Conservation (phyloP, 139 green algal species). For the Tetradesmus obliquus region DNA sequence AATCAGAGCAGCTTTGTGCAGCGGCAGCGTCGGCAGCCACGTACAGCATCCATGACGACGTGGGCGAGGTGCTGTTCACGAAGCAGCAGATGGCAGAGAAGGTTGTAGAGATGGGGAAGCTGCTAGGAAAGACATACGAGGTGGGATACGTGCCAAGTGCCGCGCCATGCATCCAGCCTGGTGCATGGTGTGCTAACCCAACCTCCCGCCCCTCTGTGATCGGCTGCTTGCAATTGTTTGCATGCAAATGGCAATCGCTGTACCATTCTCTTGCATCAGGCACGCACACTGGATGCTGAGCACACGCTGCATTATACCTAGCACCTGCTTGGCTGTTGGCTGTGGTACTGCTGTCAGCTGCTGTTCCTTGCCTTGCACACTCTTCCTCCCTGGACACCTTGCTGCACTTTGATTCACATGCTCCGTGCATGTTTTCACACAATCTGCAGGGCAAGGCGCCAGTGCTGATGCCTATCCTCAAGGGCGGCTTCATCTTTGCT, state of each 20-base stretch:
- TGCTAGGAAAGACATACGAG: not conserved
- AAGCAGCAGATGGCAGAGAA: slow-evolving; percentile 25
- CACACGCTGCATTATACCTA: not conserved
- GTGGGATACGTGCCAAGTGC: not conserved
- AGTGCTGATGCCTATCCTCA: slow-evolving; percentile 43
- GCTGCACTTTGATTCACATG: no score
- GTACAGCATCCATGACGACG: slow-evolving; percentile 38
- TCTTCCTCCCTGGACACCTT: not conserved
- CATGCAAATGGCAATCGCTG: not conserved
- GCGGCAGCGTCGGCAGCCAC: not conserved
- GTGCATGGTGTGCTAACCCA: not conserved
- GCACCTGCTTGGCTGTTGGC: not conserved
- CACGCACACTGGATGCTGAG: not conserved
- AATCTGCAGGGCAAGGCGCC: slow-evolving; percentile 17
- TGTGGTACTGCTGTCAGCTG: not conserved
- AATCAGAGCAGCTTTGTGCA: not conserved
- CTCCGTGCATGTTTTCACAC: no score
- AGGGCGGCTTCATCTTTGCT: slow-evolving; percentile 43
- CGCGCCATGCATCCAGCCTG: not conserved
- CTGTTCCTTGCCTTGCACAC: not conserved
- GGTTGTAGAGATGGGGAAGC: slow-evolving; percentile 16
- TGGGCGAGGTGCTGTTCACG: slow-evolving; percentile 36
- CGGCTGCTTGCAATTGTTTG: not conserved
- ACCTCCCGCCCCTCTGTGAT: not conserved
- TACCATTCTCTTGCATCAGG: no score